A percentile compares a stretch with the other conserved stretches of the same genome.
Conservation (phyloP, 306 rosid species). For the Acacia crassicarpa region DNA sequence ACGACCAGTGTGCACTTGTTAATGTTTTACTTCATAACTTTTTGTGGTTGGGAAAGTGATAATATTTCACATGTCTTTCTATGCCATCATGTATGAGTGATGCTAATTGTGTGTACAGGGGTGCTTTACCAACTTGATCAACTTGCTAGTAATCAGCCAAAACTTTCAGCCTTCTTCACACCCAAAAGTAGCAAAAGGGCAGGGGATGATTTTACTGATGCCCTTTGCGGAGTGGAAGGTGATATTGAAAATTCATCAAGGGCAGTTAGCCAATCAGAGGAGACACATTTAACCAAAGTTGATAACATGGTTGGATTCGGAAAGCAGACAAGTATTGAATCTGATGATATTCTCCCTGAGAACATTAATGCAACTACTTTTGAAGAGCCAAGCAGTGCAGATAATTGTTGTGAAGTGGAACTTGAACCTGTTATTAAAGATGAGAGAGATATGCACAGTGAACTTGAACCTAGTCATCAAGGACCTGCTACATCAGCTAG, state of each 20-base stretch:
- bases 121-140: conserved; percentile 81
- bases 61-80: conserved; percentile 3
- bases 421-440: conserved; percentile 36
- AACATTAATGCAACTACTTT: conserved; percentile 31
- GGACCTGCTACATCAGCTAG: conserved; percentile 46
- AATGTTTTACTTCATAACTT: conserved; percentile 1
- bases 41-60: not conserved
- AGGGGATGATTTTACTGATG: conserved; percentile 35
- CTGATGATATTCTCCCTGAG: conserved; percentile 37
- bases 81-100: conserved; percentile 4
- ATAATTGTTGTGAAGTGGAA: conserved; percentile 37
- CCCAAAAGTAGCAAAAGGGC: conserved; percentile 42
- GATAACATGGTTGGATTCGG: conserved; percentile 32
- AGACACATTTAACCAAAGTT: conserved; percentile 34
- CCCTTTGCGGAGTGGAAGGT: conserved; percentile 38
- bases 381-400: conserved; percentile 38
- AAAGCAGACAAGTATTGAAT: conserved; percentile 33
- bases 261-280: conserved; percentile 43
- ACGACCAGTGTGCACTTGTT: not conserved
- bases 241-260: conserved; percentile 44
- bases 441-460: conserved; percentile 35
- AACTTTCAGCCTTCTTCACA: conserved; percentile 68
- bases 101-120: conserved; percentile 52
- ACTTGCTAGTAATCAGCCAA: conserved; percentile 68
- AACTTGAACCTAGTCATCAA: conserved; percentile 37